Base-by-base conservation (phyloP, 208 protist species). In the Crithidia bombi region DNA sequence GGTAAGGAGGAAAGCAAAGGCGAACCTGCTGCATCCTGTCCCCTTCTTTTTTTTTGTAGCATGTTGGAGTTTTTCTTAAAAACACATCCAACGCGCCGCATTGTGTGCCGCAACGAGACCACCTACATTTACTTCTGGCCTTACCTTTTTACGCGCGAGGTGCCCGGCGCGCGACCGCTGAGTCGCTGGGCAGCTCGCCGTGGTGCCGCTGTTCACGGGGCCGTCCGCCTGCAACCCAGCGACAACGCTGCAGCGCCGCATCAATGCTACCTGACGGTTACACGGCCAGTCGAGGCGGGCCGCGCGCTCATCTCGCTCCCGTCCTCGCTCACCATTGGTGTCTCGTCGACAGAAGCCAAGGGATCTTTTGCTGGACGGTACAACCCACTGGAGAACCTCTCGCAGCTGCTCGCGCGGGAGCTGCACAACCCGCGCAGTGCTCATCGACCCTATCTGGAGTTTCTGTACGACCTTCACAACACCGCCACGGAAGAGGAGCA, bases 391-490 rank as follows among this genome's bases (percentile, higher is more conserved):
- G 85, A 90, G 52, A 65, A 64, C 17, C 73, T 96, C 3, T 38
- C 86, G 11, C 58, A 65, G 44, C 56, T 81, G n/a, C 49, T 96
- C n/a, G 80, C 73, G 21, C 91, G 88, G 17, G 76, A 91, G 32
- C 83, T 96, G 41, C 82, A 94, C 76, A 84, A 93, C 71, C 79
- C 67, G 0, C 58, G 61, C 43, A 87, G 91, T 36, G 67, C 69
- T 32, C 75, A 89, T 62, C 77, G 81, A 9, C 43, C 44, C 30
- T 96, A 96, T 65, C 69, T 91, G 21, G 88, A 96, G 73, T 93
- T 96, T 65, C 73, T 96, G 46, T 80, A 94, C 74, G 91, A 96
- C 62, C 61, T 94, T 1, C 83, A 94, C 83, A 94, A 96, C 63
- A 51, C 67, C 9, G 85, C 87, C 39, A 49, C 46, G 5, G 82